Evolutionary conservation across 139 green algal genomes (phyloP).

Genomic region (Gonium pectorale): DNA sequence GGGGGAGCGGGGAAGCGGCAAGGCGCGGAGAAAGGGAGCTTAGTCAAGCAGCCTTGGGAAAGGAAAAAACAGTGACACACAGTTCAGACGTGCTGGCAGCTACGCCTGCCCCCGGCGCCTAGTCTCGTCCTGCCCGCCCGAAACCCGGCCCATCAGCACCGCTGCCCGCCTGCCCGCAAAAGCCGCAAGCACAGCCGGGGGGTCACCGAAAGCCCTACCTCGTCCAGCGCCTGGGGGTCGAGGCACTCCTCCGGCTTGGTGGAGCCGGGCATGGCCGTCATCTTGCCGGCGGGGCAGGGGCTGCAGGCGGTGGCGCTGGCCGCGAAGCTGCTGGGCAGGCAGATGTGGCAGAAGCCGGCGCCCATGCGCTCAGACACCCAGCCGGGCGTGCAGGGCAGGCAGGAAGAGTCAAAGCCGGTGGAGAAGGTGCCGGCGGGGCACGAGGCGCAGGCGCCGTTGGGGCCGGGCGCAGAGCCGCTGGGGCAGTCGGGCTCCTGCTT

Average conservation of each 20-base stretch:
- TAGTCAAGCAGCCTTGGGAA: no score
- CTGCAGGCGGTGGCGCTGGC: background rate
- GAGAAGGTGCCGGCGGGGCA: background rate
- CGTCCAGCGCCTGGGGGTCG: background rate
- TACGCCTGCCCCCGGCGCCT: no score
- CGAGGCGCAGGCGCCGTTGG: background rate
- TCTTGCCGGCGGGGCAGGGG: background rate
- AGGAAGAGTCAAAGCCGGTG: background rate
- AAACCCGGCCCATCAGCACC: no score
- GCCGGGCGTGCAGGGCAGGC: background rate
- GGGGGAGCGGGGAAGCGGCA: no score
- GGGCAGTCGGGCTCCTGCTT: background rate
- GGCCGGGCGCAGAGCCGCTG: background rate
- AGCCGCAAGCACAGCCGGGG: no score
- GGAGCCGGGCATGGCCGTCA: background rate
- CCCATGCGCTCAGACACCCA: background rate
- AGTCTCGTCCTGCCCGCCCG: no score
- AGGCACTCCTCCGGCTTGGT: background rate
- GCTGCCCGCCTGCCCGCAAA: no score
- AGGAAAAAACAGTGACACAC: no score
- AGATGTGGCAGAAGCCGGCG: background rate
- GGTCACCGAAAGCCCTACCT: no score
- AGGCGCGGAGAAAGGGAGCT: no score
- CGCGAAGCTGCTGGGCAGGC: background rate
- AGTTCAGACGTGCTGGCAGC: no score